Base-by-base conservation (phyloP, 257 asterid genomes). In the Nicotiana benthamiana region DNA sequence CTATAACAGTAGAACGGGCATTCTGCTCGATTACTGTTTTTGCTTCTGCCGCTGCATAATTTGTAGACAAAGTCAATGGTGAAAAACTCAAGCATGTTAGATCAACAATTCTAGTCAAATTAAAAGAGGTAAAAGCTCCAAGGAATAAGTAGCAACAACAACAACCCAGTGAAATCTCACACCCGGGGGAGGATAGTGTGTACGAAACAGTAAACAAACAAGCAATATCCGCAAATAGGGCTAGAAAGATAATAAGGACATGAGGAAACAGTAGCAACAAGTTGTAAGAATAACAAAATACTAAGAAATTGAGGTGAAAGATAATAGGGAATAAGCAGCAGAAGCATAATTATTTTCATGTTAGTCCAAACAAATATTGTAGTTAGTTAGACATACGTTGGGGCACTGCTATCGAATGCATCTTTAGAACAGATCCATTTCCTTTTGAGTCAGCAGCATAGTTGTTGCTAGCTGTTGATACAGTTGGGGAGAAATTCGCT, bases 351-450 rank as follows among this genome's bases (percentile, higher is more conserved):
- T 62, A 48, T 3, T 18, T 3, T 34, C 17, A 22, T 17, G 36
- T 67, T n/a, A 60, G 2, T 59, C 43, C 5, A 27, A 53, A 27
- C 10, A 54, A 43, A 75, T 46, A 15, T n/a, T 28, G 26, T 75
- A 51, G 64, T 5, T 67, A 67, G 79, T 28, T 22, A 81, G 64
- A 79, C 85, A 64, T 83, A 84, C 89, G 4, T 27, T 70, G 81
- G 43, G 67, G 34, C 36, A 46, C 77, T 80, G 64, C 83, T 27
- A 51, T 9, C 0, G 68, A 6, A 46, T 77, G 80, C 1, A 4
- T 12, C 18, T 12, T 43, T 32, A 34, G 6, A 43, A 22, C 77
- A 22, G 77, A 70, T 6, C 22, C 72, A 18, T 76, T 81, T 78
- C 26, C 84, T 28, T 79, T 87, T 11, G 43, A 3, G 40, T 82